Percentiles rank a stretch among this genome's conserved stretches.
phyloP scores from a whole-genome alignment of 179 eudicot species.

The Spergularia azorica region DNA sequence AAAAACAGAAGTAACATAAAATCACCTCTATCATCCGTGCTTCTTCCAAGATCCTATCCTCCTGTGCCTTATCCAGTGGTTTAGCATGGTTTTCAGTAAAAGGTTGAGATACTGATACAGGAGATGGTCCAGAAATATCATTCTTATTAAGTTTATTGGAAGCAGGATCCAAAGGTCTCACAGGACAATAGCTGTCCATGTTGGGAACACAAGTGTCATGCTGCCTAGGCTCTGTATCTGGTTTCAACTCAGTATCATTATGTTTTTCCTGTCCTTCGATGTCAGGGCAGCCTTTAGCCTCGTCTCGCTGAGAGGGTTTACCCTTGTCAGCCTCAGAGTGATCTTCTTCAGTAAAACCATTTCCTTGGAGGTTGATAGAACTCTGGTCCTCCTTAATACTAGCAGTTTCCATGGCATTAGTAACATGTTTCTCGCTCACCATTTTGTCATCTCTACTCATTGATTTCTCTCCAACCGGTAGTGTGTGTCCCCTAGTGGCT shows the following conservation, averaged over 20 bases:
- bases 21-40: constrained; percentile 81
- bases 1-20: not conserved
- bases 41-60: constrained; percentile 85
- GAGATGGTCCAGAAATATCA: constrained; percentile 35
- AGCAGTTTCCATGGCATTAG: constrained; percentile 32
- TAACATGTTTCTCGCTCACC: constrained; percentile 38
- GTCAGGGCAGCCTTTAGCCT: constrained; percentile 31
- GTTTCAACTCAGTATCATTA: constrained; percentile 34
- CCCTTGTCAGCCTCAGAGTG: constrained; percentile 39
- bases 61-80: constrained; percentile 55
- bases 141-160: constrained; percentile 30
- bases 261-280: constrained; percentile 35
- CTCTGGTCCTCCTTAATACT: constrained; percentile 31
- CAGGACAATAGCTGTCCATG: constrained; percentile 37
- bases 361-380: constrained; percentile 34
- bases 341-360: constrained; percentile 36
- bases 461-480: constrained; percentile 34
- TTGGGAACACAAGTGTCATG: constrained; percentile 29
- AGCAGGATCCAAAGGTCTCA: constrained; percentile 35
- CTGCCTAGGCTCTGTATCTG: constrained; percentile 32
- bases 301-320: constrained; percentile 37
- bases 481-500: constrained; percentile 36
- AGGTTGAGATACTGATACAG: constrained; percentile 39
- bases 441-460: constrained; percentile 38
- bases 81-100: constrained; percentile 39